Conservation (phyloP, 495 filamentous ascomycete species). For the Aspergillus homomorphus region DNA sequence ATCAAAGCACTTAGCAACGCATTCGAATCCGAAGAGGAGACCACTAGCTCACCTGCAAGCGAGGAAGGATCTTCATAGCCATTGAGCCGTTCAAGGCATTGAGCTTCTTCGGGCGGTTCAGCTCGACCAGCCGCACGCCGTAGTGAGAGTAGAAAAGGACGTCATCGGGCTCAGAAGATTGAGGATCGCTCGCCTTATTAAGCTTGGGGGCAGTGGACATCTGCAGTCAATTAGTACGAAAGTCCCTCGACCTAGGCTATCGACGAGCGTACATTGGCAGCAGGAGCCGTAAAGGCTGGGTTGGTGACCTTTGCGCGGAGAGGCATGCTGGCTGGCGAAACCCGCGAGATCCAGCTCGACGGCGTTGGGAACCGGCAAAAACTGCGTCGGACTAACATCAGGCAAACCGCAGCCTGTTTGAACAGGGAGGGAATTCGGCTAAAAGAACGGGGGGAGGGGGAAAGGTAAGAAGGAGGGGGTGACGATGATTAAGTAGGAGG, state of each 20-base stretch:
- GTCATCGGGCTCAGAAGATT: constrained; percentile 78
- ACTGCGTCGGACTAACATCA: constrained; percentile 55
- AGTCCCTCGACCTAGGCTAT: neutral
- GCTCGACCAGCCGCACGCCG: constrained; percentile 86
- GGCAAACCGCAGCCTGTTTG: constrained; percentile 20
- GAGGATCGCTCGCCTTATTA: too few relatives aligned
- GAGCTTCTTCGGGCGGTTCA: constrained; percentile 86
- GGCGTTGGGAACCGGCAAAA: constrained; percentile 44
- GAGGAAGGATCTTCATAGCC: constrained; percentile 84
- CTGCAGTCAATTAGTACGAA: constrained; percentile 28
- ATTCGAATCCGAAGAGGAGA: neutral
- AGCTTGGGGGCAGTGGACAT: constrained; percentile 57
- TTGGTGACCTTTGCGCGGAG: constrained; percentile 78
- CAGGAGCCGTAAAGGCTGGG: constrained; percentile 52
- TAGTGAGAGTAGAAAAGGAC: constrained; percentile 86
- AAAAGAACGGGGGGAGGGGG: constrained; percentile 17
- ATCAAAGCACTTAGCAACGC: constrained; percentile 21
- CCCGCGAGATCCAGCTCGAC: constrained; percentile 55
- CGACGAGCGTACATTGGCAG: constrained; percentile 31
- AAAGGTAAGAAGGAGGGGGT: constrained; percentile 14
- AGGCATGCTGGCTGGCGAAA: constrained; percentile 63
- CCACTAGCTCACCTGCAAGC: constrained; percentile 56
- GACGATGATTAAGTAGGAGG: constrained; percentile 12
- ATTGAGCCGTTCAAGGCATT: constrained; percentile 93
- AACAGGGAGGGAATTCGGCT: constrained; percentile 17